Base-by-base conservation (phyloP, 169 alveolate genomes). In the Plasmodium relictum region DNA sequence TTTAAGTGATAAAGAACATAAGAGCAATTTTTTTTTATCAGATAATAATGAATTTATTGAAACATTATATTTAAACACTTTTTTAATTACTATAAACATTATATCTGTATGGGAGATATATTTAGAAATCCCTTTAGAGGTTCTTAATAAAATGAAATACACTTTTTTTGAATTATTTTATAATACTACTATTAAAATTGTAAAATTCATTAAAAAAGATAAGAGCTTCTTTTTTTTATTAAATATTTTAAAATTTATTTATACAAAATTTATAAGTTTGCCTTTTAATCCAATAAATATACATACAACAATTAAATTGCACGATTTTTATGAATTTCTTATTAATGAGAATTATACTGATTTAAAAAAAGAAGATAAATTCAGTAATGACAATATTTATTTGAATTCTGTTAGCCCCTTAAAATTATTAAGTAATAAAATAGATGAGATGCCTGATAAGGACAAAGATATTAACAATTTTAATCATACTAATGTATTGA, bases 131-230 rank as follows among this genome's bases (percentile, higher is more conserved):
- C 92, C 92, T 26, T 24, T 39, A 42, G 70, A 86, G 41, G 74
- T 86, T 31, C 65, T 86, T 24, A 86, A 69, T 44, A 86, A 69
- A 71, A 86, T 86, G 92, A 86, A 72, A 74, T 86, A 86, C 20
- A 86, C 88, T 14, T 86, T 86, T 86, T 86, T 86, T 63, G 92
- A 86, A 66, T 65, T 86, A 61, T 72, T 71, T 59, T 86, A 86
- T 66, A 86, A 86, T 63, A 86, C 87, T 12, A 86, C 88, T 16
- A 86, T 86, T 70, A 86, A 86, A 71, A 58, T 86, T 37, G 44
- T 86, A 56, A 58, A 72, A 42, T 86, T 86, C 70, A 62, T 86
- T 44, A 86, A 62, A 71, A 71, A 70, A 50, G 59, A 54, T 50
- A 72, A 59, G 4, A 69, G 88, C 6, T 86, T 70, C 50, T 72